Base-by-base conservation (phyloP, 345 rosid species). In the Geranium rotundifolium region DNA sequence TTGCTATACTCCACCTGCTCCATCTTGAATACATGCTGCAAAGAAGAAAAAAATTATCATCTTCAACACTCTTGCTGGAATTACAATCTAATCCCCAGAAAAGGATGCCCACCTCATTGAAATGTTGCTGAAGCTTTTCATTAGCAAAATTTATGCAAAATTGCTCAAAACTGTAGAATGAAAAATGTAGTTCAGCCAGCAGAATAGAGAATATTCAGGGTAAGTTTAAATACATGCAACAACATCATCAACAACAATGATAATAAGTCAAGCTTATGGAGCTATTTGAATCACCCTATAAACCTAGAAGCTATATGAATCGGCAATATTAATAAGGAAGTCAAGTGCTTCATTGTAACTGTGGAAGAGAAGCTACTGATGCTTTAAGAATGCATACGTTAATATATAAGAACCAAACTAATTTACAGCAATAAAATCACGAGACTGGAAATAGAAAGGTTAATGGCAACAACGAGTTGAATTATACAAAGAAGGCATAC, bases 21-120 rank as follows among this genome's bases (percentile, higher is more conserved):
- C 99, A 90, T 89, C 89, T 90, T 93, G 78, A 93, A 93, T 39
- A 93, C 97, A 73, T 93, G 99, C 99, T 93, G 97, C 77, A 79
- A 76, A 41, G 60, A 68, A 59, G 7, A 55, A 59, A 13, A 61
- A 60, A 59, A 27, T 31, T 64, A 37, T n/a, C 56, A 34, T 34
- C 27, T 23, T 23, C 27, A 23, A 2, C 27, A 49, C 19, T 20
- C 41, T 29, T 27, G 30, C 14, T 65, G 20, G 64, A 67, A 57
- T 37, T 37, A 57, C 62, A 59, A 65, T 64, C 55, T 2, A 52
- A 60, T 52, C 63, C 31, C 18, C 27, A 77, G 52, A n/a, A 62
- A 34, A 14, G 7, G 65, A 17, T 61, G 23, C 69, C n/a, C 71
- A 93, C 99, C 99, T 93, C 96, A 65, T 93, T 93, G 71, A 93